Conservation (phyloP, 257 asterid genomes). For the Solanum chaucha region DNA sequence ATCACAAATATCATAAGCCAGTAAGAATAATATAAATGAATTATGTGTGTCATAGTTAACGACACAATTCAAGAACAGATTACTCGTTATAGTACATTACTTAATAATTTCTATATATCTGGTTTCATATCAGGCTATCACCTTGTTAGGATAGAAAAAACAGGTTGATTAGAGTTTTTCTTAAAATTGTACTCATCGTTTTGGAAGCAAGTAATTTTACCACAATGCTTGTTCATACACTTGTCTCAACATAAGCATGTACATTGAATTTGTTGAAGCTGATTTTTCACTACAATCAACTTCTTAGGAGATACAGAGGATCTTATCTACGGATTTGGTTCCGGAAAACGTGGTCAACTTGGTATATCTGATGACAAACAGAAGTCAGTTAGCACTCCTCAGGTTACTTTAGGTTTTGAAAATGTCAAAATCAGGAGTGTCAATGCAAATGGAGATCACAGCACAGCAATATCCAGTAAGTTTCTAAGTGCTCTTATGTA, state of each 20-base stretch:
- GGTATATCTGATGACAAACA: slow-evolving; percentile 58
- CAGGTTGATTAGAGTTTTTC: not conserved
- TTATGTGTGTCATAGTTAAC: not conserved
- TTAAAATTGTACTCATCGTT: not conserved
- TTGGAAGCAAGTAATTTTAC: not conserved
- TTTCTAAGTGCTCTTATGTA: not conserved
- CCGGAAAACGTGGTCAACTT: slow-evolving; percentile 85
- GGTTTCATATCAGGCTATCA: not conserved
- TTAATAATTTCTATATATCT: not conserved
- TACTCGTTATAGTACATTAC: not conserved
- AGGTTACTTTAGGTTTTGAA: slow-evolving; percentile 41
- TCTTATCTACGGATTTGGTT: slow-evolving; percentile 71
- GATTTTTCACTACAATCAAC: not conserved
- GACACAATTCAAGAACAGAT: not conserved
- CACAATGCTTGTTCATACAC: not conserved
- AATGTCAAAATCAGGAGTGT: slow-evolving; percentile 24
- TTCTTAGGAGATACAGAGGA: slow-evolving; percentile 26
- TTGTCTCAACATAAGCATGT: not conserved
- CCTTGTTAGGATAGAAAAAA: not conserved
- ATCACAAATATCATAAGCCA: not conserved
- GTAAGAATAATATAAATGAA: not conserved
- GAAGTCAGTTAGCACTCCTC: slow-evolving; percentile 50
- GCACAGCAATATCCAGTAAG: slow-evolving; percentile 79
- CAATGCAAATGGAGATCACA: slow-evolving; percentile 89
- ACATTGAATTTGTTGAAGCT: not conserved